Base-by-base conservation (phyloP, 75 land plant species). In the Adiantum capillusveneris region DNA sequence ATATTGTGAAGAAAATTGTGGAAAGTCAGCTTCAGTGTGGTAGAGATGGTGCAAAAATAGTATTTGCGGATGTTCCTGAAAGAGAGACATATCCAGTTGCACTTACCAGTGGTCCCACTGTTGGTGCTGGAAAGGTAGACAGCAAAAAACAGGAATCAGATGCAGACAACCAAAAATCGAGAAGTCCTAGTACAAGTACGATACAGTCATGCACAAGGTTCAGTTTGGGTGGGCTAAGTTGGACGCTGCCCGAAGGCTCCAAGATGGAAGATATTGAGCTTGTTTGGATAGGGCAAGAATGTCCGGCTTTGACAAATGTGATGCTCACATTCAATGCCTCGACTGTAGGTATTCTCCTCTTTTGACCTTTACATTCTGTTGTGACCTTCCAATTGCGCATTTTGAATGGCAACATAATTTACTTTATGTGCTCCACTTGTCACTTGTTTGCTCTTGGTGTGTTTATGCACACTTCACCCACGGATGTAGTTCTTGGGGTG, bases 211-310 rank as follows among this genome's bases (percentile, higher is more conserved):
- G 28, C 16, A 26, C 28, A 20, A 50, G 48, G 6, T 70, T 72
- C 59, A 31, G 42, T 65, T 62, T 83, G 22, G 98, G 89, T 37
- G 98, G 98, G 9, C 58, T 93, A 58, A 66, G 61, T 14, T 88
- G 95, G 90, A 56, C 44, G 21, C 36, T 90, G n/a, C 81, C 83
- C 0, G 53, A 65, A 60, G 72, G 63, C 45, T 55, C 25, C 19
- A 81, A 62, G 45, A 75, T 88, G 79, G 87, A 88, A 52, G 86
- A 80, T 24, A 73, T 75, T 63, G 50, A 69, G 30, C 45, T 93
- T 41, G 70, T 83, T 27, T 93, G 95, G 95, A 79, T 93, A 62
- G 95, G 98, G 27, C 46, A 71, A 58, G 98, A 93, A 18, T 68
- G 80, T 52, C 55, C 98, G 44, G 94, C 94, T 13, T 83, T 93